Evolutionary conservation across 352 stramenopile species (phyloP).

Genomic region (Phytophthora ramorum): DNA sequence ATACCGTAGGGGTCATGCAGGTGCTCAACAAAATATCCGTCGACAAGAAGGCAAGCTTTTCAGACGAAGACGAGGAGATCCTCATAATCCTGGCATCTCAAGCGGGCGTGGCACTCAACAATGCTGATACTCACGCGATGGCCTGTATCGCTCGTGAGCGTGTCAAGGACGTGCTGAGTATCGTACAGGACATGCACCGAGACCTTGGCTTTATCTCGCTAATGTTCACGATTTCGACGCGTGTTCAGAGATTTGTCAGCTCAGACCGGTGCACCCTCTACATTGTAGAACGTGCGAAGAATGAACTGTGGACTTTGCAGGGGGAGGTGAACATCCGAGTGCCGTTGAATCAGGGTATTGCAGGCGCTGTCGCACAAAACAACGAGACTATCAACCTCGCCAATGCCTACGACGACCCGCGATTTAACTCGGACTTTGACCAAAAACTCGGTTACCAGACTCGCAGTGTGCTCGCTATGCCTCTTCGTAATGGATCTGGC

Average conservation of each 20-base stretch:
- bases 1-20: slow-evolving; percentile 90
- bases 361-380: slow-evolving; percentile 70
- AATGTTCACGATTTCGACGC: slow-evolving; percentile 92
- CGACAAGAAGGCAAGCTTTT: slow-evolving; percentile 76
- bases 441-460: slow-evolving; percentile 90
- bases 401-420: slow-evolving; percentile 87
- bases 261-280: slow-evolving; percentile 94
- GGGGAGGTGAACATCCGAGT: slow-evolving; percentile 91
- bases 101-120: slow-evolving; percentile 87
- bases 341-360: slow-evolving; percentile 87
- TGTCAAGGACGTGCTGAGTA: slow-evolving; percentile 86
- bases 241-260: slow-evolving; percentile 87
- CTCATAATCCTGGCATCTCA: slow-evolving; percentile 86
- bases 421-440: slow-evolving; percentile 92
- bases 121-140: slow-evolving; percentile 76
- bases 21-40: slow-evolving; percentile 86
- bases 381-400: slow-evolving; percentile 84
- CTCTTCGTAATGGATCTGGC: slow-evolving; percentile 73
- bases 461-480: slow-evolving; percentile 89
- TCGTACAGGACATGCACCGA: slow-evolving; percentile 91
- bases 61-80: slow-evolving; percentile 89
- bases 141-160: slow-evolving; percentile 61
- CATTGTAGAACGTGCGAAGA: slow-evolving; percentile 90
- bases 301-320: slow-evolving; percentile 92
- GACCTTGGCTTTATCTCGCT: slow-evolving; percentile 91